phyloP scores from a whole-genome alignment of 148 eudicot genomes.

The Vaccinium macrocarpon region DNA sequence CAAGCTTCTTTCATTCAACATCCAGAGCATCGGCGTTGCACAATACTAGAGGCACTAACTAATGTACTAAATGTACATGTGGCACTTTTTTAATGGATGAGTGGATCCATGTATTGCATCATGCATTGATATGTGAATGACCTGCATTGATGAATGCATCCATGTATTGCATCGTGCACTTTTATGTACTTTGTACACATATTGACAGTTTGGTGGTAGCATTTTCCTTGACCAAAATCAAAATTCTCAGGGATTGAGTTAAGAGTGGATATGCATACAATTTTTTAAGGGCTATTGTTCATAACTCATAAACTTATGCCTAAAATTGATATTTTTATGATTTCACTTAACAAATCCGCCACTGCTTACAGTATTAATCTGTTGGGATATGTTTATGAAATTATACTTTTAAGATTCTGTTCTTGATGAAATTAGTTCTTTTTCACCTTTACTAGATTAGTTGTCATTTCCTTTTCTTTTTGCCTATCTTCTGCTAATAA shows the following conservation, averaged over 20 bases:
- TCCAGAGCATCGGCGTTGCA: too few species aligned
- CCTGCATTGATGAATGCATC: too few species aligned
- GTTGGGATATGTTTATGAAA: neutral
- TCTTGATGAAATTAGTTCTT: neutral
- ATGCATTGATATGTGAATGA: too few species aligned
- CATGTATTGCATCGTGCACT: neutral
- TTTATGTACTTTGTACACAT: neutral
- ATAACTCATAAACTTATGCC: neutral
- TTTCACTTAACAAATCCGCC: neutral
- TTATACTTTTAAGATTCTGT: constrained; percentile 6
- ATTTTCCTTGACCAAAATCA: neutral
- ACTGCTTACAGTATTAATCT: neutral
- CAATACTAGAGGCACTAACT: too few species aligned
- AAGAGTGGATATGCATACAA: neutral
- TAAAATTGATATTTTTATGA: neutral
- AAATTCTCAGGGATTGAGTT: neutral
- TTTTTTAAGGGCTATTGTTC: neutral
- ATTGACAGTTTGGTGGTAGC: neutral
- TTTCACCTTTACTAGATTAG: neutral
- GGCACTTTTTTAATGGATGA: too few species aligned
- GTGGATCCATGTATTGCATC: too few species aligned
- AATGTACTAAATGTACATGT: too few species aligned
- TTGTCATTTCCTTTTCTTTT: neutral
- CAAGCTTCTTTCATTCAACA: too few species aligned
- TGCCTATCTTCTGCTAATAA: neutral